phyloP scores from a whole-genome alignment of 768 basidiomycete species.

The Boletus barrowsii region DNA sequence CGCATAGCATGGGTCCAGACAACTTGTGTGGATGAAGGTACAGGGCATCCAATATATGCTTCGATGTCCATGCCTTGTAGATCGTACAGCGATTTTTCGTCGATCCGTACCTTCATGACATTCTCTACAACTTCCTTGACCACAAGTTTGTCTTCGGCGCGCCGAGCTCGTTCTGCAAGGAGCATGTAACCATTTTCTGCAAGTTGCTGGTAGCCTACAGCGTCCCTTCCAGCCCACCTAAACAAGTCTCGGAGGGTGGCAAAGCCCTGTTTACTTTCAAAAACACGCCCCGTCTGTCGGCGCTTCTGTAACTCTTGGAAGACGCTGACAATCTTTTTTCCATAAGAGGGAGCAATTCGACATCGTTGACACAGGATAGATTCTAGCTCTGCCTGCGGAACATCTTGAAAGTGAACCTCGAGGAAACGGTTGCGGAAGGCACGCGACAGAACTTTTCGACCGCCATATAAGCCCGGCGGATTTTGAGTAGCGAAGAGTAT shows the following conservation, averaged over 20 bases:
- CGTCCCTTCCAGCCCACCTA: constrained; percentile 92
- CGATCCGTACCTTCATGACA: constrained; percentile 82
- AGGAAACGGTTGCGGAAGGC: constrained; percentile 97
- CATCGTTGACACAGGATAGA: constrained; percentile 92
- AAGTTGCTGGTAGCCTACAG: constrained; percentile 85
- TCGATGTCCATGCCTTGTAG: constrained; percentile 44
- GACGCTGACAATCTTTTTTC: constrained; percentile 83
- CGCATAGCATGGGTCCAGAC: constrained; percentile 96
- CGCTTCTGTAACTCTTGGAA: constrained; percentile 93
- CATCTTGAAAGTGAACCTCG: constrained; percentile 96
- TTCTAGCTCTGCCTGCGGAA: constrained; percentile 90
- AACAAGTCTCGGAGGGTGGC: constrained; percentile 96
- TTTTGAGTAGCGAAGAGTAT: constrained; percentile 99
- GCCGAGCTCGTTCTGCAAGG: constrained; percentile 84
- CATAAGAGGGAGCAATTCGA: constrained; percentile 91
- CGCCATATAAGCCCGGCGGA: constrained; percentile 92
- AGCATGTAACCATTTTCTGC: constrained; percentile 98
- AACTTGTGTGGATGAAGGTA: constrained; percentile 44
- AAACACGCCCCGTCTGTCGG: constrained; percentile 85
- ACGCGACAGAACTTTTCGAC: constrained; percentile 89
- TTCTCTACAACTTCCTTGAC: constrained; percentile 93
- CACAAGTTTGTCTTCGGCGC: constrained; percentile 77
- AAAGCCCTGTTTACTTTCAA: constrained; percentile 96
- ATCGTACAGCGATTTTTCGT: constrained; percentile 68
- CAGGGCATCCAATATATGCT: constrained; percentile 55